Evolutionary conservation across 805 yeast genomes (phyloP).

Genomic region (Starmera dryadoides): DNA sequence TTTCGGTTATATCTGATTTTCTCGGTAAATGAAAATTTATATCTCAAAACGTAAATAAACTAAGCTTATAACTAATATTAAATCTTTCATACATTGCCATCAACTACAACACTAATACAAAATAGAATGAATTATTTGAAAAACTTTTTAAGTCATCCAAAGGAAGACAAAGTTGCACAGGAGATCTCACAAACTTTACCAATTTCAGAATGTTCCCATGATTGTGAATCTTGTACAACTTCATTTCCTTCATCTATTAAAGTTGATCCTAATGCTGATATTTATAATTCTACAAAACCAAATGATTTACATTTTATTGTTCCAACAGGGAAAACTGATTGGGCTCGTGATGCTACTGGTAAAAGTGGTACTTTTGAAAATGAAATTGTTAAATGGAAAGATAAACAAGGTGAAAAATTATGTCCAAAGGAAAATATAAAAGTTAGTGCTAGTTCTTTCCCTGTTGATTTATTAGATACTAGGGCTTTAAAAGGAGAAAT

Average conservation of each 20-base stretch:
- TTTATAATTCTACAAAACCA: slow-evolving; percentile 64
- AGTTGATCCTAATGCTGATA: slow-evolving; percentile 25
- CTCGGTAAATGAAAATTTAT: not conserved
- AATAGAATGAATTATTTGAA: not conserved
- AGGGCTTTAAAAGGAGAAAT: slow-evolving; percentile 34
- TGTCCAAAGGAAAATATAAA: slow-evolving; percentile 30
- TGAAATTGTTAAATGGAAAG: slow-evolving; percentile 34
- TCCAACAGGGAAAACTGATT: slow-evolving; percentile 79
- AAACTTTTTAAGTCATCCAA: not conserved
- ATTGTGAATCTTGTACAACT: slow-evolving; percentile 49
- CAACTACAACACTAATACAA: not conserved
- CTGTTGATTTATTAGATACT: slow-evolving; percentile 37
- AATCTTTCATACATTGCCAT: too few relatives aligned
- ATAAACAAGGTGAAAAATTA: slow-evolving; percentile 14
- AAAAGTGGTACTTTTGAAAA: slow-evolving; percentile 39
- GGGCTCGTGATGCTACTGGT: slow-evolving; percentile 70
- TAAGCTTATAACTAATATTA: too few relatives aligned
- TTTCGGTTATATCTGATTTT: not conserved
- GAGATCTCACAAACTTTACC: slow-evolving; percentile 32
- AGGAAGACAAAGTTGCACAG: not conserved
- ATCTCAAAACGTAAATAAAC: too few relatives aligned
- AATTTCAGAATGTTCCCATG: slow-evolving; percentile 41
- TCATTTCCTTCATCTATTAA: slow-evolving; percentile 45
- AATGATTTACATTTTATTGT: slow-evolving; percentile 68
- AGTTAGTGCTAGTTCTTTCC: slow-evolving; percentile 48